A percentile compares a stretch with the other conserved stretches of the same genome.
Conservation (phyloP, 1,284 basidiomycete genomes). For the Inonotus hispidus region DNA sequence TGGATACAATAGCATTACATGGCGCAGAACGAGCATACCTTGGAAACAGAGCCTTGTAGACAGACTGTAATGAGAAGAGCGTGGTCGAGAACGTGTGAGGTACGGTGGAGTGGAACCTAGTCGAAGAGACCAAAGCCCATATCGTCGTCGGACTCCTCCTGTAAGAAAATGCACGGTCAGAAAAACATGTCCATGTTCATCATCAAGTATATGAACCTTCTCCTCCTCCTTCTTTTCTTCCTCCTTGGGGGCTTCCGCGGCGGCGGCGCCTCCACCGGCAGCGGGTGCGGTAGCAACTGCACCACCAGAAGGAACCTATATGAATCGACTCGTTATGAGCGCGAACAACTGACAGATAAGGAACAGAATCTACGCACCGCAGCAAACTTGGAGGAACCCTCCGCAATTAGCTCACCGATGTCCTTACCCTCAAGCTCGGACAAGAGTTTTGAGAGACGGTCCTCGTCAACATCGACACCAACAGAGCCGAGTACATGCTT, state of each 20-base stretch:
- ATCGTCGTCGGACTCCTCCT: conserved; percentile 87
- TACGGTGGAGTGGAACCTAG: conserved; percentile 37
- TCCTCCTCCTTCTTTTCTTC: conserved; percentile 73
- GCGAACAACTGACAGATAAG: conserved; percentile 23
- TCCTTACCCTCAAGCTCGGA: conserved; percentile 93
- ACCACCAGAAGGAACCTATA: conserved; percentile 77
- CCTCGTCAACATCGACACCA: conserved; percentile 86
- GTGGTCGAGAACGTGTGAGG: too few relatives aligned
- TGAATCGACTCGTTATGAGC: conserved; percentile 17
- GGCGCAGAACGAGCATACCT: not conserved
- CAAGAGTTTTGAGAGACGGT: conserved; percentile 82
- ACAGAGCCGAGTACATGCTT: conserved; percentile 85
- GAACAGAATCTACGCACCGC: conserved; percentile 60
- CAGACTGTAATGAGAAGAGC: not conserved
- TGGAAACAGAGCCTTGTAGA: not conserved
- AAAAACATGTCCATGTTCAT: not conserved
- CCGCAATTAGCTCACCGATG: conserved; percentile 84
- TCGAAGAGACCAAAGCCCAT: conserved; percentile 97
- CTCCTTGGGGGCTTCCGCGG: conserved; percentile 56
- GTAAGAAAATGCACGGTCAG: conserved; percentile 23
- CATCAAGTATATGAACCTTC: conserved; percentile 45
- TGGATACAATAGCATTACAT: not conserved
- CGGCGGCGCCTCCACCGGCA: conserved; percentile 52
- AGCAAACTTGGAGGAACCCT: conserved; percentile 90
- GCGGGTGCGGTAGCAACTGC: conserved; percentile 51